phyloP scores from a whole-genome alignment of 257 asterid species.

The Paraleonurus japonicus region DNA sequence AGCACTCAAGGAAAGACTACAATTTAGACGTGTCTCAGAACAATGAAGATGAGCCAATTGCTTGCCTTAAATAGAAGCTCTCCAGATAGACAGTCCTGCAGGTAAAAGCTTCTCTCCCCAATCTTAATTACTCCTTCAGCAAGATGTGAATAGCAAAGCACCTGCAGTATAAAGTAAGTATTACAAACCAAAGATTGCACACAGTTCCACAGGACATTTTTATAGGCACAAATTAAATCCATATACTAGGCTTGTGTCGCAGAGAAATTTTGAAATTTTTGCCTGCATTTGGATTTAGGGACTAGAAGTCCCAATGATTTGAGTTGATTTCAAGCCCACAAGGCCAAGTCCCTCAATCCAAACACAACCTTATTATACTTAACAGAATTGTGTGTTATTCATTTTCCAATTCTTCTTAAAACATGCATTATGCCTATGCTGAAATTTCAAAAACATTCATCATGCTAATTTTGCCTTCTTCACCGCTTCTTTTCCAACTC shows the following conservation, averaged over 20 bases:
- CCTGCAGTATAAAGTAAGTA: constrained; percentile 47
- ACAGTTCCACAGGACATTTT: neutral
- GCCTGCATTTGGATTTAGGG: neutral
- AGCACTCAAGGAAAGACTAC: constrained; percentile 27
- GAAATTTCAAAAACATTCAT: constrained; percentile 11
- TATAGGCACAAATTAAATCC: neutral
- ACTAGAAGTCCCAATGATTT: neutral
- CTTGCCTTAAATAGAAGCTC: constrained; percentile 17
- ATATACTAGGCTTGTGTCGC: neutral
- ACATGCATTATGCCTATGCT: neutral
- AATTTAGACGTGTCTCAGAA: constrained; percentile 17
- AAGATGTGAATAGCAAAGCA: constrained; percentile 22
- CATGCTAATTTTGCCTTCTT: constrained; percentile 3
- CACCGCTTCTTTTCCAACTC: constrained; percentile 14
- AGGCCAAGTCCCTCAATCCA: neutral
- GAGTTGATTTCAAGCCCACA: neutral
- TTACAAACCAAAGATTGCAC: constrained; percentile 25
- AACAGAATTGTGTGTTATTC: neutral
- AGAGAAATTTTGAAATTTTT: constrained; percentile 8
- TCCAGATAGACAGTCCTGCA: constrained; percentile 8
- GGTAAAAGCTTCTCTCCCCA: constrained; percentile 15
- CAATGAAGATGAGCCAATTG: constrained; percentile 6
- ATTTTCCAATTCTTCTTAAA: neutral
- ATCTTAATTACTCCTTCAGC: constrained; percentile 15
- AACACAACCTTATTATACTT: neutral